Base-by-base conservation (phyloP, 164 flowering plant species). In the Magnolia officinalis region DNA sequence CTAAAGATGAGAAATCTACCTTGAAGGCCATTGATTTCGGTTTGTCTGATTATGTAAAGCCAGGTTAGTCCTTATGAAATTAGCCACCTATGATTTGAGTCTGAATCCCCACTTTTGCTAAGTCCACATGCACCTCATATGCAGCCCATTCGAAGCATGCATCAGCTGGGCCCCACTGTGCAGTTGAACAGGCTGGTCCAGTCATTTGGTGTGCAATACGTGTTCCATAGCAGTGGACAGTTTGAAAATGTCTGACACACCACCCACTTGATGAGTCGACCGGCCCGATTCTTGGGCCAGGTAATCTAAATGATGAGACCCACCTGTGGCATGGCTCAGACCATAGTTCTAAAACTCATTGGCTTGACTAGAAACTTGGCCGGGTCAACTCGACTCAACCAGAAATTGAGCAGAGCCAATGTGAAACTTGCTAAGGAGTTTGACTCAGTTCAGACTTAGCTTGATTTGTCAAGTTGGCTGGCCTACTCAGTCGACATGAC, bases 1-100 rank as follows among this genome's bases (percentile, higher is more conserved):
- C 94, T 1, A 91, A 90, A 72, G 98, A 91, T 49, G 97, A 94
- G 52, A 77, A 82, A 72, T 86, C 96, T 45, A 82, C 88, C 14
- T 72, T 96, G 84, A 96, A 94, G 86, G 96, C 92, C 71, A 96
- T 96, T 69, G 99, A 96, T 84, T 96, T 96, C 83, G 99, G 99
- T 63, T 90, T 96, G 72, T 96, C 99, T 51, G 99, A 96, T 78
- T 96, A 85, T 81, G 97, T 96, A 75, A 94, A 92, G 80, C 99
- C 98, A 89, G 99, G 99, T 96, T 24, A 68, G 80, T 78, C 67
- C 45, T 74, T 63, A 45, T 58, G 51, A 19, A 52, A 68, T 68
- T 68, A 6, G 8, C 29, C 10, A 29, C 16, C 50, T 31, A 14
- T 4, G 9, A 68, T 68, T 19, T 19, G 29, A 64, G 24, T 64